phyloP scores from a whole-genome alignment of 75 land plant species.

The Adiantum capillusveneris region DNA sequence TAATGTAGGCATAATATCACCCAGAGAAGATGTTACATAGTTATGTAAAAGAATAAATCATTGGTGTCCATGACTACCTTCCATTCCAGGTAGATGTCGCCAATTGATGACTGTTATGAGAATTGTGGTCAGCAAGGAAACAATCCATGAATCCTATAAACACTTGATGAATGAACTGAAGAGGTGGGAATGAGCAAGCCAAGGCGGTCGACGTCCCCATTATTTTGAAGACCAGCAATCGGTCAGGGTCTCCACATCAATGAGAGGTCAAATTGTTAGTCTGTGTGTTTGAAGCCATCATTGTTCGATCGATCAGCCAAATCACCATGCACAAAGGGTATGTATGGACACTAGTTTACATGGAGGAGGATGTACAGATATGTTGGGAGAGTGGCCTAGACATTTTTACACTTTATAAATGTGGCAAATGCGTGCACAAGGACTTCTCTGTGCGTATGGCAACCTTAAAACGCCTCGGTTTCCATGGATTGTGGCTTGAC shows the following conservation, averaged over 20 bases:
- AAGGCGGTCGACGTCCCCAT: no score
- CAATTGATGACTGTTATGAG: neutral
- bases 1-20: no score
- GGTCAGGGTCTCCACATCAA: no score
- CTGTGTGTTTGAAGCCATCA: no score
- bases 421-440: no score
- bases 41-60: neutral
- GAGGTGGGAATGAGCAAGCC: no score
- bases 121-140: neutral
- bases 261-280: no score
- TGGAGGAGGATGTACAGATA: neutral
- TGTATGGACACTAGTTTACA: conserved; percentile 4
- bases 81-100: conserved; percentile 2
- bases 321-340: neutral
- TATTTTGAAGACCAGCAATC: no score
- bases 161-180: neutral
- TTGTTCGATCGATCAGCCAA: no score
- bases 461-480: conserved; percentile 12
- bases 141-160: neutral
- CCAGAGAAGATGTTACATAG: no score
- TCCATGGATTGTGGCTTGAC: conserved; percentile 44
- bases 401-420: neutral
- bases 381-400: neutral
- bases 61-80: neutral
- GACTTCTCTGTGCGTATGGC: neutral